Evolutionary conservation across 495 filamentous ascomycete genomes (phyloP), one percentile per base, ranked within the genome.

Genomic region (Jackrogersella minutella): DNA sequence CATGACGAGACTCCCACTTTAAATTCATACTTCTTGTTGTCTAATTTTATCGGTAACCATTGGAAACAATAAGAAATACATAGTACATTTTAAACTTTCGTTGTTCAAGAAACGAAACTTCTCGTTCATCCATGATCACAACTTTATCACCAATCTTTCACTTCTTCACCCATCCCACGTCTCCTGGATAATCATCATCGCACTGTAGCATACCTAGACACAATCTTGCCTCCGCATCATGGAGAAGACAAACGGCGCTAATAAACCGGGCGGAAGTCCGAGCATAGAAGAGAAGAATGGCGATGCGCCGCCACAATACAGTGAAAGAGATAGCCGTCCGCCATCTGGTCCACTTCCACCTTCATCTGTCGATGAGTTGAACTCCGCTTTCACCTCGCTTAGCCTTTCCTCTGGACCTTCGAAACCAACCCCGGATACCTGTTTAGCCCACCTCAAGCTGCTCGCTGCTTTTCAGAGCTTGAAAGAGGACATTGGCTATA

Each of bases 391-490:
- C 64, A 72, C 73, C 6, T 73, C 73, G 2, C 77, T 85, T 3
- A 64, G 54, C 1, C 43, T 84, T 10, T 55, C 73, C 9, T 58
- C 66, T 8, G 10, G 19, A 5, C 68, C 77, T 6, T 22, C 63
- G 5, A 40, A 70, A 1, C 68, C 80, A 11, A 77, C 67, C 13
- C 58, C 64, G 16, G 77, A 82, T 43, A 76, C 77, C 9, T 92
- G 89, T 68, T 82, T 92, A 9, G 89, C 86, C 6, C 92, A 96
- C 74, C 81, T 96, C 4, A 92, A 91, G 75, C 78, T 96, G 7
- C 83, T 96, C 8, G 85, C 87, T 53, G 85, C 86, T 14, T 85
- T 96, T 61, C 81, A 90, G 63, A 79, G 79, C 40, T 74, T 96
- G 58, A 89, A 88, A 52, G 86, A 93, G 60, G 80, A 84, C 10